Evolutionary conservation across 441 rosid species (phyloP), one percentile per base, ranked within the genome.

Genomic region (Croton laevigatus): DNA sequence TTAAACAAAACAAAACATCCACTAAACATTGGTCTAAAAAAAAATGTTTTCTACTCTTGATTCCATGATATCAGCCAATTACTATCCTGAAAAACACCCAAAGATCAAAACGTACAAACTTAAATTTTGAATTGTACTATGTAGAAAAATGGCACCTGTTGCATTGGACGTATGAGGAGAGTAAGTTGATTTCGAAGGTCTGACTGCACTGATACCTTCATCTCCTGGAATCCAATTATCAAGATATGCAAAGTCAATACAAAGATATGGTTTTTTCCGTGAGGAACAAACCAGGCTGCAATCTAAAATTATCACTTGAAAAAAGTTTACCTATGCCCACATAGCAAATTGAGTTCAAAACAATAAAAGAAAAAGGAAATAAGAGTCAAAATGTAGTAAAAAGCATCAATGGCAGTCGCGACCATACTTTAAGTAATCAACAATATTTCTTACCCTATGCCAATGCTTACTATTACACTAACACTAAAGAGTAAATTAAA

Each of bases 161-260:
- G 94, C 98, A 94, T 87, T 54, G 94, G 97, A 54, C 97, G 93
- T 82, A 91, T 86, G 57, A 91, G 89, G 70, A 87, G 90, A 59
- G 98, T 88, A 76, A 91, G 89, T 76, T 88, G 93, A 79, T 94
- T 93, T 55, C 93, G 86, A 66, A 84, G 83, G 61, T 90, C 88
- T 65, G 97, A 80, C 37, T 84, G 89, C 76, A 90, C 92, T 13
- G 91, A 86, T 77, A 80, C 86, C 90, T 91, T 94, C 84, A 91
- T 71, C 73, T 81, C 84, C 98, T 91, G 89, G 59, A 45, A 71
- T 68, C 69, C 45, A 65, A 59, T 45, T 12, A 19, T 12, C 37
- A 20, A 27, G 36, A 37, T 48, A 13, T 37, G 20, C 34, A 53
- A 54, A 22, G 17, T 16, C 59, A 52, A 53, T 42, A 52, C 3